Base-by-base conservation (phyloP, 352 stramenopile species). In the Phytopythium helicoides region DNA sequence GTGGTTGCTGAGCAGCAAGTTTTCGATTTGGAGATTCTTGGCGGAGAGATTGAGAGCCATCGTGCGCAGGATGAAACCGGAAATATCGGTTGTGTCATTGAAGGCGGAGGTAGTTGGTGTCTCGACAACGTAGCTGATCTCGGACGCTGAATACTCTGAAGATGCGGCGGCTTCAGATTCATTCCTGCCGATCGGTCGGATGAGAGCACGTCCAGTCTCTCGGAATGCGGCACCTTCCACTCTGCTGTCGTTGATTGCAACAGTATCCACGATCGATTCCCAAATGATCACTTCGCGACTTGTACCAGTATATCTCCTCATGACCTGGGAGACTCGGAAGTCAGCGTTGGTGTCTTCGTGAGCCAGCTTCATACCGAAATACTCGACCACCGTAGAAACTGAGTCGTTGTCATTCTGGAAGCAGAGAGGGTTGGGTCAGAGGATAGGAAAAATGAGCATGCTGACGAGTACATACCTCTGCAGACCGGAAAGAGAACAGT, bases 321-420 rank as follows among this genome's bases (percentile, higher is more conserved):
- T 49, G 8, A 45, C 37, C 25, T 56, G 50, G 36, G 22, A 23
- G 11, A 56, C 40, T 38, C 50, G 38, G n/a, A 56, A 56, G 19
- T 39, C 40, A n/a, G 50, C 50, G 21, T 25, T 33, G 14, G 38
- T 40, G 18, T n/a, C 11, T 3, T 45, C 28, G 12, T 33, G 33
- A 5, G 22, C 19, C 11, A 56, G 38, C 50, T 56, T 44, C 18
- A 56, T 56, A 6, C 50, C 50, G 40, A 56, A 56, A 37, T 44
- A 42, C 40, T 56, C 50, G 16, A n/a, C 41, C 19, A 56, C 40
- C 3, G 50, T 54, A 38, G 16, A 21, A 48, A 31, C 3, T 5
- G 28, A 33, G 28, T 33, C 28, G 28, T 33, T 33, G 5, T 33
- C 28, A 9, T 9, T 33, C 28, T 33, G 9, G 28, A 33, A 33